These are phyloP conservation scores for Spinacia oleracea DNA, from an alignment of 179 eudicot species.

Conservation along the genomic window DNA sequence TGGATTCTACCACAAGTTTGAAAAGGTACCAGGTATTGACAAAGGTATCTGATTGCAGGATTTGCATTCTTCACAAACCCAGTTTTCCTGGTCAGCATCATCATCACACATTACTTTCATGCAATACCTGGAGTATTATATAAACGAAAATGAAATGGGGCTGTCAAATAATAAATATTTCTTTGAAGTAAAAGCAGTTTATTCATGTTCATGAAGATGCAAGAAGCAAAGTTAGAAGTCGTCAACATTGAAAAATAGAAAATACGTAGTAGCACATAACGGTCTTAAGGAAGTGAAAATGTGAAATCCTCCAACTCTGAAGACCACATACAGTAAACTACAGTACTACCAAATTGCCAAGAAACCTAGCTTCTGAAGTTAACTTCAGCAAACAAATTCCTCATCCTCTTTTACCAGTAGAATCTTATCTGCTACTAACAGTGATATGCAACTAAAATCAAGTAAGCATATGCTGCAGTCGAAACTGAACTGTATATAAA, in stretches of 20 bases:
- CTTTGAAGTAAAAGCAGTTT: background rate
- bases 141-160: background rate
- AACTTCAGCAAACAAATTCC: background rate
- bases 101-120: conserved; percentile 16
- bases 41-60: conserved; percentile 10
- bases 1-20: background rate
- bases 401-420: background rate
- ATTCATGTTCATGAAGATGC: background rate
- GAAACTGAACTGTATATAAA: background rate
- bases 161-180: background rate
- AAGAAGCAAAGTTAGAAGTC: background rate
- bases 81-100: conserved; percentile 15
- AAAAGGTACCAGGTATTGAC: conserved; percentile 15
- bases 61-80: conserved; percentile 39
- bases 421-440: background rate
- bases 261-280: background rate
- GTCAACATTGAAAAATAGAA: background rate
- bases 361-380: background rate
- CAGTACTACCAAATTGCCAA: background rate
- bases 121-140: conserved; percentile 32
- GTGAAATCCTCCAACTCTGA: background rate
- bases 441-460: too few species aligned
- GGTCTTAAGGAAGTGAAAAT: too few species aligned
- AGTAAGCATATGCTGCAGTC: background rate
- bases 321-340: background rate